Evolutionary conservation across 179 eudicot genomes (phyloP).

Genomic region (Camellia oleifera): DNA sequence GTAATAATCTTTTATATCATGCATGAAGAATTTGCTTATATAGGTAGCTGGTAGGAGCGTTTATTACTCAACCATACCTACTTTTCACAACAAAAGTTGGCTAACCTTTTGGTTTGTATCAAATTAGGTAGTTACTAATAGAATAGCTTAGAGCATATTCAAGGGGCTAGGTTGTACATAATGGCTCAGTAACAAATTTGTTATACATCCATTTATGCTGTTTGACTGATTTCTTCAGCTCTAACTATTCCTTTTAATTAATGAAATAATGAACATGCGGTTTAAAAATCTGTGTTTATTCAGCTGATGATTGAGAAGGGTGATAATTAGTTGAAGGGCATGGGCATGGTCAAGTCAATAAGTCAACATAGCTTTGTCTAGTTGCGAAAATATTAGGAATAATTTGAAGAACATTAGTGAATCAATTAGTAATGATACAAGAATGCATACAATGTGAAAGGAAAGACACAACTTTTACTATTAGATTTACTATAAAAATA

Average conservation of each 20-base stretch:
- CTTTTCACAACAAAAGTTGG: background rate
- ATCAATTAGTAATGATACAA: background rate
- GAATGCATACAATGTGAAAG: background rate
- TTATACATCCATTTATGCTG: background rate
- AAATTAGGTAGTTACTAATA: background rate
- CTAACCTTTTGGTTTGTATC: background rate
- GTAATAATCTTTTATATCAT: background rate
- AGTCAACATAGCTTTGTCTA: background rate
- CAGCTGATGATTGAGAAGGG: background rate
- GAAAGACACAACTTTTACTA: background rate
- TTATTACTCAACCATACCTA: slow-evolving; percentile 13
- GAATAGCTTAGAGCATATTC: background rate
- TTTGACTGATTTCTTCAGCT: too few relatives aligned
- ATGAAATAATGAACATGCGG: background rate
- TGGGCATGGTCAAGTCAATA: background rate
- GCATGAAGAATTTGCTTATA: background rate
- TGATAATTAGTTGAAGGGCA: background rate
- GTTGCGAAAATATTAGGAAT: background rate
- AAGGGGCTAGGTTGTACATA: background rate
- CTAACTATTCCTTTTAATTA: background rate
- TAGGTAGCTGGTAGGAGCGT: slow-evolving; percentile 21
- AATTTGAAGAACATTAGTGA: background rate
- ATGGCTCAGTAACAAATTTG: background rate
- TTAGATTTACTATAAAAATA: background rate
- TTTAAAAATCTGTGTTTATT: background rate